Conservation (phyloP, 2,329 filamentous ascomycete species). For the Neofusicoccum parvum region DNA sequence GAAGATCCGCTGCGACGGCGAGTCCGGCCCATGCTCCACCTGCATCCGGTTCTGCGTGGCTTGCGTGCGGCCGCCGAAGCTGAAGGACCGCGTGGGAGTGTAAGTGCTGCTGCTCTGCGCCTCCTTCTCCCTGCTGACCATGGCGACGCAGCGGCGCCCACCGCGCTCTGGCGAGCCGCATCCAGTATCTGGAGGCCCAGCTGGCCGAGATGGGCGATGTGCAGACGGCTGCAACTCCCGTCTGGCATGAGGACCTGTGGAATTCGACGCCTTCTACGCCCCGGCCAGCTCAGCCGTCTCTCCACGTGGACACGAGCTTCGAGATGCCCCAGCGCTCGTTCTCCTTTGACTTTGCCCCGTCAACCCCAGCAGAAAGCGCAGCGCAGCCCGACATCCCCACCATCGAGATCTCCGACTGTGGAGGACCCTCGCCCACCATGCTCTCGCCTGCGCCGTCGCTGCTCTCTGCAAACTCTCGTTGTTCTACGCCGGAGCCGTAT, state of each 20-base stretch:
- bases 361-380: constrained; percentile 27
- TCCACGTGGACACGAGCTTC: constrained; percentile 34
- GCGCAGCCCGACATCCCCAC: constrained; percentile 35
- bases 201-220: constrained; percentile 37
- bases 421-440: constrained; percentile 35
- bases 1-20: constrained; percentile 41
- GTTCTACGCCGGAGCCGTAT: constrained; percentile 38
- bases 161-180: constrained; percentile 38
- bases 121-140: constrained; percentile 21
- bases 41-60: constrained; percentile 41
- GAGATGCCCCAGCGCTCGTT: constrained; percentile 32
- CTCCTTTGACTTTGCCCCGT: constrained; percentile 30
- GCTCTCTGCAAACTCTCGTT: constrained; percentile 39
- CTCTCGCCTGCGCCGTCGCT: constrained; percentile 41
- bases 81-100: constrained; percentile 39
- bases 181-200: constrained; percentile 41
- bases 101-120: constrained; percentile 27
- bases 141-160: constrained; percentile 35
- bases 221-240: constrained; percentile 34
- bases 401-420: constrained; percentile 41
- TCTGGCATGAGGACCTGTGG: constrained; percentile 25
- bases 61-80: constrained; percentile 40
- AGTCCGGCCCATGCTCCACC: constrained; percentile 38
- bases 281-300: constrained; percentile 32
- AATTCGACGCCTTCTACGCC: constrained; percentile 33